Conservation (phyloP, 352 stramenopile species). For the Peronospora belbahrii region DNA sequence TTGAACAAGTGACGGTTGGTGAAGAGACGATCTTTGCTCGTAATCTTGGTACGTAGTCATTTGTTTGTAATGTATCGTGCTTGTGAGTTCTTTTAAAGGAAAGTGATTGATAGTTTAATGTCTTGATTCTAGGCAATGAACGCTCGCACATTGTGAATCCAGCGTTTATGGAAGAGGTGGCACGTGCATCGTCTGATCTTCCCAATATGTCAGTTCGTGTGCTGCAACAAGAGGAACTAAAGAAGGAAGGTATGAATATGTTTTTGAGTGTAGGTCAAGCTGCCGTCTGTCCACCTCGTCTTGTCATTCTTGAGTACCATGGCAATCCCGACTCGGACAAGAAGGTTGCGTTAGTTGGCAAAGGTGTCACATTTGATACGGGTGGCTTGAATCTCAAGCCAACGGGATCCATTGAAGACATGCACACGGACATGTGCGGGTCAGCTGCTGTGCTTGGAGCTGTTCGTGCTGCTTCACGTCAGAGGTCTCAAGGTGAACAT, state of each 20-base stretch:
- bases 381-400: constrained; percentile 94
- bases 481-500: constrained; percentile 76
- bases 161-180: constrained; percentile 77
- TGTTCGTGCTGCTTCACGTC: constrained; percentile 59
- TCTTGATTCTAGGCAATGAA: constrained; percentile 45
- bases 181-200: constrained; percentile 51
- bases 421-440: constrained; percentile 91
- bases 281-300: constrained; percentile 55
- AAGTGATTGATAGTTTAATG: neutral
- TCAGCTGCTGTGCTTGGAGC: constrained; percentile 81
- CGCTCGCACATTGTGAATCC: constrained; percentile 69
- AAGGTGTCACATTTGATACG: constrained; percentile 93
- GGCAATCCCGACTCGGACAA: constrained; percentile 57
- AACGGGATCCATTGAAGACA: constrained; percentile 85
- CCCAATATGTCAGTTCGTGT: constrained; percentile 76
- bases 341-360: constrained; percentile 86
- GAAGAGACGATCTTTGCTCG: constrained; percentile 82
- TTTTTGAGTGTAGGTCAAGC: constrained; percentile 78
- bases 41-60: constrained; percentile 47
- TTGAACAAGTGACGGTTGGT: constrained; percentile 54
- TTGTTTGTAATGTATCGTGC: neutral
- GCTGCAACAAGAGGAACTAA: constrained; percentile 69
- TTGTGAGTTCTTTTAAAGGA: no score
- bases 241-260: constrained; percentile 80
- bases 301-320: constrained; percentile 80